These are phyloP conservation scores for Maudiozyma humilis DNA, from an alignment of 1,139 yeast genomes.

Conservation along the genomic window DNA sequence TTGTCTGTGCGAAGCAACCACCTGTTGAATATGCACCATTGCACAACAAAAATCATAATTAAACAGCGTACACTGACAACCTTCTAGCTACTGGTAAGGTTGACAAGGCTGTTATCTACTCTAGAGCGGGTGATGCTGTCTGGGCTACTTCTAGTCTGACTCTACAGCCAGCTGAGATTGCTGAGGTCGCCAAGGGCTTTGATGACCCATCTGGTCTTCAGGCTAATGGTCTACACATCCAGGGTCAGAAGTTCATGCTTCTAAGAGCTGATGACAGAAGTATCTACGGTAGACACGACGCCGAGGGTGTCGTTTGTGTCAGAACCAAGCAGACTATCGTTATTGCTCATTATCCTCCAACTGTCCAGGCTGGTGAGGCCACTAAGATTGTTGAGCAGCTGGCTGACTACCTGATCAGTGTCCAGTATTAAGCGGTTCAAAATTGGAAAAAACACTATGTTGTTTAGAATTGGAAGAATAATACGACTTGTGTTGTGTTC, in stretches of 20 bases:
- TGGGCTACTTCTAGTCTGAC: slow-evolving; percentile 84
- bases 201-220: slow-evolving; percentile 72
- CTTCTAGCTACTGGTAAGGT: slow-evolving; percentile 76
- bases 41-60: not conserved
- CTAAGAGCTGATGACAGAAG: slow-evolving; percentile 88
- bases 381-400: slow-evolving; percentile 88
- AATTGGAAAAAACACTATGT: not conserved
- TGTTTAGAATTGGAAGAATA: too few relatives aligned
- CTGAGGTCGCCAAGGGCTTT: slow-evolving; percentile 69
- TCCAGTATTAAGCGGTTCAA: slow-evolving; percentile 48
- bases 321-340: slow-evolving; percentile 89
- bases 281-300: slow-evolving; percentile 83
- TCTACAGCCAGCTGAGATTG: slow-evolving; percentile 63
- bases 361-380: slow-evolving; percentile 90
- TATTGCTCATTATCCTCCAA: slow-evolving; percentile 89
- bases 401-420: slow-evolving; percentile 88
- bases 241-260: slow-evolving; percentile 79
- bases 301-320: slow-evolving; percentile 81
- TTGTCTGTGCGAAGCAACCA: too few relatives aligned
- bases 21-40: too few relatives aligned
- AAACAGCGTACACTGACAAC: slow-evolving; percentile 81
- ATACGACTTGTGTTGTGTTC: too few relatives aligned
- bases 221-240: slow-evolving; percentile 76
- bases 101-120: slow-evolving; percentile 87
- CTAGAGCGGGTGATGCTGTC: slow-evolving; percentile 86